phyloP scores from a whole-genome alignment of 345 rosid genomes.

The Linum tenue region DNA sequence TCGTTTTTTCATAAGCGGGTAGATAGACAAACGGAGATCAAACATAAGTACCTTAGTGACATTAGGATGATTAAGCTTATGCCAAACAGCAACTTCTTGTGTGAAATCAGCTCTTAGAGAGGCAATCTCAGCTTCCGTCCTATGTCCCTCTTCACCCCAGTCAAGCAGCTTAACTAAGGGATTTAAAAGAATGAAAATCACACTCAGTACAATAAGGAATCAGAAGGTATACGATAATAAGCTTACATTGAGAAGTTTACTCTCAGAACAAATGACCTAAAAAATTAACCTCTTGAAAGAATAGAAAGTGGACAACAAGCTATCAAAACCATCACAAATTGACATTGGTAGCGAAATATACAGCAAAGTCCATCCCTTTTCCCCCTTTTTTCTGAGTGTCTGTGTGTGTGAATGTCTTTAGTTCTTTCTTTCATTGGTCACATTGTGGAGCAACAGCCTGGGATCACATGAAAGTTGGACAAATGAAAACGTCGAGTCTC shows the following conservation, averaged over 20 bases:
- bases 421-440: too few relatives aligned
- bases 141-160: slow-evolving; percentile 99
- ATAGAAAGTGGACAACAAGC: slow-evolving; percentile 8
- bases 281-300: too few relatives aligned
- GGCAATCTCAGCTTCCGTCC: slow-evolving; percentile 82
- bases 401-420: too few relatives aligned
- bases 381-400: too few relatives aligned
- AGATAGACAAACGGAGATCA: not conserved
- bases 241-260: too few relatives aligned
- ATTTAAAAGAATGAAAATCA: slow-evolving; percentile 8
- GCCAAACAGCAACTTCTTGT: slow-evolving; percentile 99
- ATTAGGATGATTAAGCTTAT: slow-evolving; percentile 93
- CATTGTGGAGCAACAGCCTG: not conserved
- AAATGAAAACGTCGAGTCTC: slow-evolving; percentile 22
- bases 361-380: too few relatives aligned
- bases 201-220: slow-evolving; percentile 12
- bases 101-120: slow-evolving; percentile 71
- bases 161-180: slow-evolving; percentile 85
- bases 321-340: slow-evolving; percentile 2
- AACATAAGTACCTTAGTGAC: slow-evolving; percentile 69
- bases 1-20: not conserved
- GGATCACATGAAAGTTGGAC: slow-evolving; percentile 48
- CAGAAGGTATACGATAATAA: not conserved
- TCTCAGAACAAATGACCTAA: too few relatives aligned
- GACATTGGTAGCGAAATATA: too few relatives aligned